Conservation (phyloP, 2,329 filamentous ascomycete genomes). For the Apiospora sp. region DNA sequence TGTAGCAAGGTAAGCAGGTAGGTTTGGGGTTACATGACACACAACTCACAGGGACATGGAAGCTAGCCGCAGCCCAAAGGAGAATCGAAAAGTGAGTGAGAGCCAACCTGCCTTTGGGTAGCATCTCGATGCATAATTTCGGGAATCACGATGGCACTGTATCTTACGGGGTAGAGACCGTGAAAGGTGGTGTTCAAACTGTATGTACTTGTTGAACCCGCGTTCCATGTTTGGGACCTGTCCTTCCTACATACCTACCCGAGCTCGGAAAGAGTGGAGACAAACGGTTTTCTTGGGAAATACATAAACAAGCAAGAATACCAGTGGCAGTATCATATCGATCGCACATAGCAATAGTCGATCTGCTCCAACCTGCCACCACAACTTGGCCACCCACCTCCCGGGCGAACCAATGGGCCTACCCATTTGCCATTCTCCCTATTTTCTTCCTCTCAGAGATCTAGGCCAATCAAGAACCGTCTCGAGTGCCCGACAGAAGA, state of each 20-base stretch:
- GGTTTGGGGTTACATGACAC: neutral
- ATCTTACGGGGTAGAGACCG: neutral
- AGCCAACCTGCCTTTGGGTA: neutral
- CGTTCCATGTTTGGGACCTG: neutral
- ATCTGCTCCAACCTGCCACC: neutral
- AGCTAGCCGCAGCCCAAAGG: conserved; percentile 2
- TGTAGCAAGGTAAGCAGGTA: neutral
- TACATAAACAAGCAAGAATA: conserved; percentile 1
- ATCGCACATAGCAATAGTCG: conserved; percentile 18
- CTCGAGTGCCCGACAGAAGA: neutral
- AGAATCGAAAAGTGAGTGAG: neutral
- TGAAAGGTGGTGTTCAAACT: neutral
- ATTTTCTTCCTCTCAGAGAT: neutral
- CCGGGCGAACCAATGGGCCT: neutral
- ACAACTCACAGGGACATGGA: neutral
- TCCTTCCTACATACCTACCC: neutral
- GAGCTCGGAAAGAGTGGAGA: neutral
- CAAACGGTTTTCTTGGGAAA: neutral
- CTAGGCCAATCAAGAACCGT: neutral
- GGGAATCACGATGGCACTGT: conserved; percentile 16
- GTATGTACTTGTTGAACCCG: neutral
- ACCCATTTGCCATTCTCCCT: too few relatives aligned
- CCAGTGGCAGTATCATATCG: conserved; percentile 16
- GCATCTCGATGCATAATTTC: conserved; percentile 16
- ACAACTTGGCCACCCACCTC: neutral